These are phyloP conservation scores for Eucalyptus pumila DNA, from an alignment of 345 rosid genomes.

Conservation along the genomic window DNA sequence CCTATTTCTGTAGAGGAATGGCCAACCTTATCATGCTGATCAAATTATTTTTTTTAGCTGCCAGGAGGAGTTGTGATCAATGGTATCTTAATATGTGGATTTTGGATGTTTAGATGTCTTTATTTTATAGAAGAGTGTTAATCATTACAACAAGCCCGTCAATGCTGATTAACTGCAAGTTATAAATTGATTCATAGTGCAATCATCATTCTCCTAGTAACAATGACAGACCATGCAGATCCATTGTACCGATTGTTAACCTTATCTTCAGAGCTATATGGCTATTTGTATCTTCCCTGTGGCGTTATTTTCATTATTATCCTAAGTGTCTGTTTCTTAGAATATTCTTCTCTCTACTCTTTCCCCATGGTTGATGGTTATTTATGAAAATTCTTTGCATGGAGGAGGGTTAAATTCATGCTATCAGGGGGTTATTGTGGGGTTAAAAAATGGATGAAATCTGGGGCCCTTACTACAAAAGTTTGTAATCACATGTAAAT, in stretches of 20 bases:
- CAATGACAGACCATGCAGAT: neutral
- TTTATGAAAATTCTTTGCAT: neutral
- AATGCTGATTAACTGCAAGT: neutral
- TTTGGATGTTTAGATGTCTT: neutral
- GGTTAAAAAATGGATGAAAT: neutral
- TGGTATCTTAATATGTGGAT: neutral
- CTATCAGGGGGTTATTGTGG: neutral
- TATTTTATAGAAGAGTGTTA: neutral
- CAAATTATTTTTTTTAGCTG: neutral
- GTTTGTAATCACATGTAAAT: neutral
- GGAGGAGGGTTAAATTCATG: neutral
- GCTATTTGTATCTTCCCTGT: neutral
- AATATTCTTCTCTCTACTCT: neutral
- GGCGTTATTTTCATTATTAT: neutral
- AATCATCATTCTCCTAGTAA: neutral
- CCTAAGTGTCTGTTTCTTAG: neutral
- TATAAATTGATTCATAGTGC: neutral
- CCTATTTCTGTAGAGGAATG: neutral
- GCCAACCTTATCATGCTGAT: neutral
- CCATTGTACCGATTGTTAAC: neutral
- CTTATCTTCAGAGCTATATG: neutral
- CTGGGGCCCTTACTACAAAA: neutral
- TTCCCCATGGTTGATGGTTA: neutral
- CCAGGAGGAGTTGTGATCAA: neutral
- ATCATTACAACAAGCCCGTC: neutral